These are phyloP conservation scores for Penicillium sp. DNA, from an alignment of 2,329 filamentous ascomycete species.

Conservation along the genomic window DNA sequence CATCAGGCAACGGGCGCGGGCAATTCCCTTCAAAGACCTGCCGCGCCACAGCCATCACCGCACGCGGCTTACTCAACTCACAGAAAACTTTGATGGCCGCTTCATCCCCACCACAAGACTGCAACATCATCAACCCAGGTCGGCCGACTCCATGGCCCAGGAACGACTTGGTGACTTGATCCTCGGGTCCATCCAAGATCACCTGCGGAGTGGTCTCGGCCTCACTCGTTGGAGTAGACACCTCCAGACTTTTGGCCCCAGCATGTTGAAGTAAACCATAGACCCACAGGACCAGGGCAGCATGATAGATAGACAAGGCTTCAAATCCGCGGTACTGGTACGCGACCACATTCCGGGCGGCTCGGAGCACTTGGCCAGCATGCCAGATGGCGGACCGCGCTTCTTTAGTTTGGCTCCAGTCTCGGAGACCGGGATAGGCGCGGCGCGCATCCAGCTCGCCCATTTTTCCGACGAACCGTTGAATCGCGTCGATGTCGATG, in stretches of 20 bases:
- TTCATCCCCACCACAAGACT: neutral
- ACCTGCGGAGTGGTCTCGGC: constrained; percentile 1
- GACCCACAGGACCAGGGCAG: constrained; percentile 17
- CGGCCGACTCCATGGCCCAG: constrained; percentile 11
- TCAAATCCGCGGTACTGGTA: constrained; percentile 20
- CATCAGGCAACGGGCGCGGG: constrained; percentile 9
- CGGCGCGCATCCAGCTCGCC: constrained; percentile 17
- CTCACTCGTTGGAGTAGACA: constrained; percentile 8
- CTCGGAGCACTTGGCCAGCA: constrained; percentile 16
- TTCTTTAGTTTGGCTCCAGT: constrained; percentile 19
- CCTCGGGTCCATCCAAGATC: constrained; percentile 11
- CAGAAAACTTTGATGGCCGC: constrained; percentile 6
- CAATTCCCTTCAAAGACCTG: constrained; percentile 18
- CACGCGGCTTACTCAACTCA: constrained; percentile 14
- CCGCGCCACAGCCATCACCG: constrained; percentile 13
- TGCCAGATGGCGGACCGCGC: constrained; percentile 17
- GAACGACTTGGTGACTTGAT: constrained; percentile 4
- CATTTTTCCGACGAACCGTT: constrained; percentile 17
- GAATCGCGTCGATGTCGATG: constrained; percentile 17
- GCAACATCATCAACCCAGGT: constrained; percentile 13
- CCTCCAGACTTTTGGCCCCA: constrained; percentile 5
- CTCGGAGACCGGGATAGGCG: constrained; percentile 15
- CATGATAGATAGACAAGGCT: constrained; percentile 16
- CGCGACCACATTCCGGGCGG: constrained; percentile 8
- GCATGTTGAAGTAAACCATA: constrained; percentile 16